Conservation (phyloP, 495 filamentous ascomycete species). For the Astrothelium macrocarpum region DNA sequence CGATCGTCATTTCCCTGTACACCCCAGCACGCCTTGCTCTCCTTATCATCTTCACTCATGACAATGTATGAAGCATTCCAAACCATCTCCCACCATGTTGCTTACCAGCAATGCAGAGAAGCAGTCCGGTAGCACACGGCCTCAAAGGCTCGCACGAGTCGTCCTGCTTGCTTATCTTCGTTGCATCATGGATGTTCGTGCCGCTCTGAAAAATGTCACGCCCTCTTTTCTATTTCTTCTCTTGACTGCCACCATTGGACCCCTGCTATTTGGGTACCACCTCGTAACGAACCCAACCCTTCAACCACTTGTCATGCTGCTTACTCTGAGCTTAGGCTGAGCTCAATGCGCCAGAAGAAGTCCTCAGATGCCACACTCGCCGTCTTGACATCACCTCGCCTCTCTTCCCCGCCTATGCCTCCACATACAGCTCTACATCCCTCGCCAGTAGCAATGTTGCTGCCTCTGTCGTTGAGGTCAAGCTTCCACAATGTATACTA, state of each 20-base stretch:
- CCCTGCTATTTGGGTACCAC: conserved; percentile 90
- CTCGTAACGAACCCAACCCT: conserved; percentile 44
- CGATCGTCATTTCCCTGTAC: neutral
- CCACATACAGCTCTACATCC: neutral
- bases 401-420: neutral
- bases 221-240: conserved; percentile 32
- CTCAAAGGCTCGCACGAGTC: neutral
- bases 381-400: conserved; percentile 23
- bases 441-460: conserved; percentile 16
- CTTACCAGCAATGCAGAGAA: conserved; percentile 4
- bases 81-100: neutral
- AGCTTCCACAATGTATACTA: conserved; percentile 66
- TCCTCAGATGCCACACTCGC: conserved; percentile 61
- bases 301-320: neutral
- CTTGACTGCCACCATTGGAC: conserved; percentile 47
- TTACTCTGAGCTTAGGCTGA: conserved; percentile 56
- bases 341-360: conserved; percentile 85
- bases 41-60: neutral
- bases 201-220: conserved; percentile 30
- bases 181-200: conserved; percentile 24
- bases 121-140: neutral
- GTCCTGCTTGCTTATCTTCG: neutral
- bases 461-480: conserved; percentile 14
- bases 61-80: neutral
- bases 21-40: neutral